Conservation (phyloP, 768 basidiomycete genomes). For the Leccinum boreale region DNA sequence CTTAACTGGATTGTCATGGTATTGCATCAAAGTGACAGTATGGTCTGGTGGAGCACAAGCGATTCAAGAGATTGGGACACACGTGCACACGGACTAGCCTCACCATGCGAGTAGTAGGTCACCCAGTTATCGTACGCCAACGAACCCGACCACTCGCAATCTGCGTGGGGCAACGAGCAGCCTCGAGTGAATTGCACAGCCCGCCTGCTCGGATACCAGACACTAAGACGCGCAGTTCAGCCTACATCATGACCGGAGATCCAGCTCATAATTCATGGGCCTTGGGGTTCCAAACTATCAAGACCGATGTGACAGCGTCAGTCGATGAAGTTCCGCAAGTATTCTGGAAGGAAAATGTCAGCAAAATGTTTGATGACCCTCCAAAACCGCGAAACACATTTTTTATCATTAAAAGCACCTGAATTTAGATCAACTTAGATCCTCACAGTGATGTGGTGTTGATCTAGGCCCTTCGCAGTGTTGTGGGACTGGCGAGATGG, state of each 20-base stretch:
- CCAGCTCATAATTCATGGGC: neutral
- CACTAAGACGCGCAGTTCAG: neutral
- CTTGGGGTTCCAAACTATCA: constrained; percentile 5
- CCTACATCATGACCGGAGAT: neutral
- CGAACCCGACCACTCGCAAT: constrained; percentile 15
- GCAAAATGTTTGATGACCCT: neutral
- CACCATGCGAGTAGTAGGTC: neutral
- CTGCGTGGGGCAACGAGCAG: constrained; percentile 13
- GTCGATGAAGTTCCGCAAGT: constrained; percentile 1
- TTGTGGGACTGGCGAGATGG: constrained; percentile 15
- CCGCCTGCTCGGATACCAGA: neutral
- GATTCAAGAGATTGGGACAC: too few species aligned
- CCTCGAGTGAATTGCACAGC: neutral
- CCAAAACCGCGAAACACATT: neutral
- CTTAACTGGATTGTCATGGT: too few species aligned
- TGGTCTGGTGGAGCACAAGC: too few species aligned
- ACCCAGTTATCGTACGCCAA: constrained; percentile 11
- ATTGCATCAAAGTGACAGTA: too few species aligned
- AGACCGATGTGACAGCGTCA: constrained; percentile 1
- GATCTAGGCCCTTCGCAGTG: constrained; percentile 9
- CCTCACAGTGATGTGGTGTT: constrained; percentile 1
- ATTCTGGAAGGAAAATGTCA: constrained; percentile 13
- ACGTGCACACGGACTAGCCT: neutral
- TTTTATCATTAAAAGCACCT: constrained; percentile 6
- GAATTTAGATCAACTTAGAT: constrained; percentile 12